These are phyloP conservation scores for Suhomyces choctaworum DNA, from an alignment of 1,139 yeast species.

Conservation along the genomic window DNA sequence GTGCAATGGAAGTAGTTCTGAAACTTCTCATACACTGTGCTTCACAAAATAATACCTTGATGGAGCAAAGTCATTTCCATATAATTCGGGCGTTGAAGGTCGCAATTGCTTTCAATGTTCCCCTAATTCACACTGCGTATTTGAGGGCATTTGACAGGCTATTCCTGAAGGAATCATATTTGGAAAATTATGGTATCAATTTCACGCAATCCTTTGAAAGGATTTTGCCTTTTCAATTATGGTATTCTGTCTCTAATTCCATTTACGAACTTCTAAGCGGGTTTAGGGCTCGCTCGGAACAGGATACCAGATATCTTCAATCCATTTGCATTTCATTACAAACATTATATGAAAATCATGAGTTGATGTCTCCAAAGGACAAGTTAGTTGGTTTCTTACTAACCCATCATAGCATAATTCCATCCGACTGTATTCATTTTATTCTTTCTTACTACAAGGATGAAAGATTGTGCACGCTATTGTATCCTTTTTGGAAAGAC, in stretches of 20 bases:
- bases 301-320: constrained; percentile 35
- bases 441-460: constrained; percentile 49
- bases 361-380: constrained; percentile 47
- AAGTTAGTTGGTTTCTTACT: constrained; percentile 47
- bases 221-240: constrained; percentile 46
- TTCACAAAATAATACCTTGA: constrained; percentile 15
- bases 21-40: constrained; percentile 22
- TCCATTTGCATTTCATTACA: constrained; percentile 41
- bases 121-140: constrained; percentile 32
- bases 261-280: constrained; percentile 36
- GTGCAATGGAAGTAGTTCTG: constrained; percentile 43
- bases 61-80: constrained; percentile 23
- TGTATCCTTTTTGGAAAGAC: constrained; percentile 54
- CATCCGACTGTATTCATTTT: constrained; percentile 37
- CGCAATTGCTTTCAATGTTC: constrained; percentile 29
- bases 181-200: constrained; percentile 18
- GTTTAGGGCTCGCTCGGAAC: constrained; percentile 27
- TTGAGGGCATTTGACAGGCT: constrained; percentile 37
- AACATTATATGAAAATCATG: constrained; percentile 34
- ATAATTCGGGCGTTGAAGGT: constrained; percentile 29
- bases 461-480: constrained; percentile 54
- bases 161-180: constrained; percentile 29
- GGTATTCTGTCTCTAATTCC: constrained; percentile 49
- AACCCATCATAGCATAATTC: constrained; percentile 35
- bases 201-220: constrained; percentile 19